Evolutionary conservation across 2,329 filamentous ascomycete species (phyloP).

Genomic region (Clonostachys solani): DNA sequence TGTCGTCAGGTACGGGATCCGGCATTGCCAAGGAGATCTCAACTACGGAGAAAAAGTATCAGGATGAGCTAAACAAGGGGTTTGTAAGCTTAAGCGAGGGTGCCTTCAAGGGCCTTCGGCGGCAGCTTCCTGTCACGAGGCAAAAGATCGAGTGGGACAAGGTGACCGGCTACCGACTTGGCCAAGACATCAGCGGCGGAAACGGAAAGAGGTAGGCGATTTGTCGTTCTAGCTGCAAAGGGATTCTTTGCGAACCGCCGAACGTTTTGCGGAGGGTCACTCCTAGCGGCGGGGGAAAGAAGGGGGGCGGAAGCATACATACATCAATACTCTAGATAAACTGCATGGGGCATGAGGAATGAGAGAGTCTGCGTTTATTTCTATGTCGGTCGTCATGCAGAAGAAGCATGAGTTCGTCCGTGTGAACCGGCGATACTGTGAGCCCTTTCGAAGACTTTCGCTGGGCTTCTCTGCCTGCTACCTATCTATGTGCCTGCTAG

Average conservation of each 20-base stretch:
- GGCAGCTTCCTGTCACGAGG: conserved; percentile 91
- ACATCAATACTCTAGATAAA: no score
- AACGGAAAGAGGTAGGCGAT: conserved; percentile 40
- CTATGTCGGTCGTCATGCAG: no score
- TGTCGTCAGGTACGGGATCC: conserved; percentile 59
- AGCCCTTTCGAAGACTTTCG: no score
- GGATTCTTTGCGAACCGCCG: background rate
- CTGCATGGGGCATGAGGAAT: no score
- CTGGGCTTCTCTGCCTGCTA: no score
- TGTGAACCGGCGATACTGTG: no score
- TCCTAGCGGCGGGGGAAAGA: background rate
- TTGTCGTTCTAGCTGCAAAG: background rate
- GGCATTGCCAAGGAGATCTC: conserved; percentile 78
- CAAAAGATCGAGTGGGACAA: conserved; percentile 99
- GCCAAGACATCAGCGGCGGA: conserved; percentile 73
- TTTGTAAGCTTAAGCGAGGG: conserved; percentile 89
- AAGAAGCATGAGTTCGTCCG: no score
- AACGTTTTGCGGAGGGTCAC: background rate
- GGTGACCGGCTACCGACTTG: conserved; percentile 85
- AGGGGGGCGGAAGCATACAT: no score
- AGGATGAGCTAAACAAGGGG: conserved; percentile 90
- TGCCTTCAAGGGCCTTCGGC: conserved; percentile 86
- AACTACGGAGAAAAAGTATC: conserved; percentile 81
- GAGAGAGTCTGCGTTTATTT: no score
- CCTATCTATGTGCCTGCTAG: no score